phyloP scores from a whole-genome alignment of 1,284 basidiomycete genomes.

The Pterulicium gracile region DNA sequence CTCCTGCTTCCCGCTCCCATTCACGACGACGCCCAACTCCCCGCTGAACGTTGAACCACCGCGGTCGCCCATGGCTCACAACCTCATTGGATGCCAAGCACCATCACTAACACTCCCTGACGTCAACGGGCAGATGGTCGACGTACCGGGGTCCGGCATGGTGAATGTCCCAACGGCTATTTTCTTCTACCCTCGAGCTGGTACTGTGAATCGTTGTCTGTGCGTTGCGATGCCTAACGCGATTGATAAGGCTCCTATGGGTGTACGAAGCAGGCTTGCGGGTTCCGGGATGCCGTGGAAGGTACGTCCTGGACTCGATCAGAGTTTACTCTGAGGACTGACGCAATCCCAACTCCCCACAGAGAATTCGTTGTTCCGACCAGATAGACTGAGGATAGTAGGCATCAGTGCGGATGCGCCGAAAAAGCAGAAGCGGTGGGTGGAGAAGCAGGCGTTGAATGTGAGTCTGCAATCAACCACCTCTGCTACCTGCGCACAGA shows the following conservation, averaged over 20 bases:
- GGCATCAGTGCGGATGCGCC: constrained; percentile 65
- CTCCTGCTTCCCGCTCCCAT: background rate
- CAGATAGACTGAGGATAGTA: constrained; percentile 51
- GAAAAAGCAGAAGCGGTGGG: constrained; percentile 62
- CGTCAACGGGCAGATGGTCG: constrained; percentile 29
- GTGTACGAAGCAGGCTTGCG: constrained; percentile 71
- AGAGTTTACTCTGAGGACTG: background rate
- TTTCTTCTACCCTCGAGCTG: constrained; percentile 69
- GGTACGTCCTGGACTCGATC: constrained; percentile 26
- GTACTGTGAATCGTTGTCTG: constrained; percentile 20
- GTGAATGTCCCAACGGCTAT: constrained; percentile 47
- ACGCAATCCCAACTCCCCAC: constrained; percentile 3
- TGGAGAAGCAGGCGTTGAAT: constrained; percentile 58
- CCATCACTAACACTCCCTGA: constrained; percentile 32
- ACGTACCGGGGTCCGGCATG: constrained; percentile 30
- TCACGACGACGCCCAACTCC: background rate
- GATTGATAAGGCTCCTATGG: constrained; percentile 47
- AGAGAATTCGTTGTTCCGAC: constrained; percentile 62
- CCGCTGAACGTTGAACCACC: no score
- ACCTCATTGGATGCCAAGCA: constrained; percentile 29
- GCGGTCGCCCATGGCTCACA: constrained; percentile 27
- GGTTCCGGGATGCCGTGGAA: constrained; percentile 65
- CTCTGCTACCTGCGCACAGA: background rate
- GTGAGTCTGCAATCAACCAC: constrained; percentile 23
- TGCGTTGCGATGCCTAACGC: constrained; percentile 2